phyloP scores from a whole-genome alignment of 225 moss, liverwort and hornwort species.

The Antitrichia curtipendula region DNA sequence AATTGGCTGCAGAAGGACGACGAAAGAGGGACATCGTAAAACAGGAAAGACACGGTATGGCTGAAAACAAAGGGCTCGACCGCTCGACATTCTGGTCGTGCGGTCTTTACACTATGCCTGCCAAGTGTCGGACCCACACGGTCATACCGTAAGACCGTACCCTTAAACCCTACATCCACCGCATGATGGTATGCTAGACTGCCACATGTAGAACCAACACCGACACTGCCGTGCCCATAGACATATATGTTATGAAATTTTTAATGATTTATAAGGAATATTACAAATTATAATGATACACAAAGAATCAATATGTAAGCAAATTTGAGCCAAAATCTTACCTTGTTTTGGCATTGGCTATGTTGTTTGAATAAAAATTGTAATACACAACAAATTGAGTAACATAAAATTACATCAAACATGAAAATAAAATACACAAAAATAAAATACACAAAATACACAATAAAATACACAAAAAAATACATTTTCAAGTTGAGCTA shows the following conservation, averaged over 20 bases:
- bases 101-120: background rate
- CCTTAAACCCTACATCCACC: background rate
- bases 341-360: background rate
- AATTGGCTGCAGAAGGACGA: background rate
- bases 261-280: background rate
- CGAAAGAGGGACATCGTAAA: background rate
- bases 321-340: background rate
- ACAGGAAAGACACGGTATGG: background rate
- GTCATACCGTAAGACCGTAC: background rate
- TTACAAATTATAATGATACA: background rate
- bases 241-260: no score
- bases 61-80: background rate
- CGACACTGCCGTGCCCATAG: background rate
- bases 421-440: background rate
- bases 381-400: fast-evolving
- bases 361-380: fast-evolving
- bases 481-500: fast-evolving
- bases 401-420: background rate
- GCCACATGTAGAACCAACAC: background rate
- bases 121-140: background rate
- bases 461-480: fast-evolving
- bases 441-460: fast-evolving
- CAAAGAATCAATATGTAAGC: background rate
- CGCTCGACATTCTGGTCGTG: background rate
- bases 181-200: no score